Evolutionary conservation across 768 basidiomycete species (phyloP).

Genomic region (Heimioporus sp.): DNA sequence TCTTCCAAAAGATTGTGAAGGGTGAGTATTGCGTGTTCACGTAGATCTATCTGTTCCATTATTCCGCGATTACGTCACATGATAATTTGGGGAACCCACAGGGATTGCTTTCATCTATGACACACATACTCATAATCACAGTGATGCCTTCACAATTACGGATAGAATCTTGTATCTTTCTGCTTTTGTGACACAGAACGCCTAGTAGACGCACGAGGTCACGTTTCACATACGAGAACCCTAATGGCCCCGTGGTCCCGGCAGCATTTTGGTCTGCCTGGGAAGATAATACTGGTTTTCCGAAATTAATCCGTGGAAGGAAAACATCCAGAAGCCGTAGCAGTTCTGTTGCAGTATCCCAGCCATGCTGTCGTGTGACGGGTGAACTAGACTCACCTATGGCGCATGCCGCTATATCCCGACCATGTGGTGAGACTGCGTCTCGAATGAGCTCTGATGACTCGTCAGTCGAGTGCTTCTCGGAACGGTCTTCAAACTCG

Average conservation of each 20-base stretch:
- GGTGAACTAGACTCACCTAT: conserved; percentile 47
- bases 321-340: conserved; percentile 76
- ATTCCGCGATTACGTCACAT: neutral
- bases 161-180: conserved; percentile 69
- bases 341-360: conserved; percentile 57
- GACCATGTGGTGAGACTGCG: conserved; percentile 36
- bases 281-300: conserved; percentile 47
- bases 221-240: conserved; percentile 82
- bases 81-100: conserved; percentile 54
- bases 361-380: neutral
- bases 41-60: conserved; percentile 50
- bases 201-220: conserved; percentile 90
- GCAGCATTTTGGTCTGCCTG: conserved; percentile 11
- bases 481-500: conserved; percentile 26
- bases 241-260: conserved; percentile 41
- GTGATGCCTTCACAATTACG: conserved; percentile 72
- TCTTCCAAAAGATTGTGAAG: conserved; percentile 73
- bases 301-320: conserved; percentile 82
- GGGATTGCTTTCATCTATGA: conserved; percentile 88
- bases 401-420: conserved; percentile 51
- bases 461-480: conserved; percentile 4
- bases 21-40: conserved; percentile 89
- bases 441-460: conserved; percentile 45
- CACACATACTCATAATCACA: conserved; percentile 85
- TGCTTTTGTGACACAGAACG: conserved; percentile 63